A percentile compares a stretch with the other conserved stretches of the same genome.
Evolutionary conservation across 805 yeast genomes (phyloP).

Genomic region (Grigorovia transvaalensis): DNA sequence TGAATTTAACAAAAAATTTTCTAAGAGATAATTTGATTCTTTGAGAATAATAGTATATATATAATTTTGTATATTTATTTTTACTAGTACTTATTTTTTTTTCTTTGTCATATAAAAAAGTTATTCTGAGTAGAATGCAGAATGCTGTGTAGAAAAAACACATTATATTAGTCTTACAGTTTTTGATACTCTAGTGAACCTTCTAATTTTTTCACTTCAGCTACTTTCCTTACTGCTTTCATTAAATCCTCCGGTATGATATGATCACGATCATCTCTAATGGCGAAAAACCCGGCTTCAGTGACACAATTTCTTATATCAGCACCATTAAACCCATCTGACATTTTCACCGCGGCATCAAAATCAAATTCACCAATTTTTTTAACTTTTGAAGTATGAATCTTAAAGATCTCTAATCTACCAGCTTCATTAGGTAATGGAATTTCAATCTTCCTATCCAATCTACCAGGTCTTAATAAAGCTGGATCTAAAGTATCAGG

Average conservation of each 20-base stretch:
- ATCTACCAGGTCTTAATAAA: slow-evolving; percentile 89
- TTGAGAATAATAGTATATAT: too few species aligned
- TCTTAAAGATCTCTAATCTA: slow-evolving; percentile 85
- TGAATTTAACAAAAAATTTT: slow-evolving; percentile 27
- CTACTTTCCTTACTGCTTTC: slow-evolving; percentile 97
- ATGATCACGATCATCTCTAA: slow-evolving; percentile 94
- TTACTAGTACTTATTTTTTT: too few species aligned
- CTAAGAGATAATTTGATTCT: background rate
- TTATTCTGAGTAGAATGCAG: background rate
- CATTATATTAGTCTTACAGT: slow-evolving; percentile 35
- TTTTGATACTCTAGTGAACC: slow-evolving; percentile 94
- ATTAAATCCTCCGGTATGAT: slow-evolving; percentile 86
- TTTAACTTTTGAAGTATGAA: slow-evolving; percentile 74
- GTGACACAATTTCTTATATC: slow-evolving; percentile 94
- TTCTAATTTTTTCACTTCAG: slow-evolving; percentile 92
- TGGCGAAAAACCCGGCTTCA: slow-evolving; percentile 98
- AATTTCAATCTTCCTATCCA: slow-evolving; percentile 93
- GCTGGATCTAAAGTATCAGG: slow-evolving; percentile 99
- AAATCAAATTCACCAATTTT: slow-evolving; percentile 95
- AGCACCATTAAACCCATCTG: slow-evolving; percentile 98
- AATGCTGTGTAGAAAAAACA: background rate
- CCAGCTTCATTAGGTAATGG: slow-evolving; percentile 95
- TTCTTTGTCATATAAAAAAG: background rate
- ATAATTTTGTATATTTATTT: too few species aligned
- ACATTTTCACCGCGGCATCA: slow-evolving; percentile 95